A percentile compares a stretch with the other conserved stretches of the same genome.
Evolutionary conservation across 1,284 basidiomycete species (phyloP).

Genomic region (Cutaneotrichosporon cutaneum): DNA sequence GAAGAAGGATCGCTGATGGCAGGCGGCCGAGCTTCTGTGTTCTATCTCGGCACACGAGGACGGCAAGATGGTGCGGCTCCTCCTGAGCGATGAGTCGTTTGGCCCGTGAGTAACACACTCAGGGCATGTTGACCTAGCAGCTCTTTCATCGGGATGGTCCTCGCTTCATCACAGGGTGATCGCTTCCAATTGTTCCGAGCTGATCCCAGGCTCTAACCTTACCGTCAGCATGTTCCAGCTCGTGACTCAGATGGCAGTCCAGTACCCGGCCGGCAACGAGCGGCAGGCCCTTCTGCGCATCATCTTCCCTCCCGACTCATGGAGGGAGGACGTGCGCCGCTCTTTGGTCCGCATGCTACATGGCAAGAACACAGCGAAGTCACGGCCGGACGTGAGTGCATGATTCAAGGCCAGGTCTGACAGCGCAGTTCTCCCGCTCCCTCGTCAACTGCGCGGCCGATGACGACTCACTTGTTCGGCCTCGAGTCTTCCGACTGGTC

Average conservation of each 20-base stretch:
- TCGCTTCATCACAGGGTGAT: neutral
- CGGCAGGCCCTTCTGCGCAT: neutral
- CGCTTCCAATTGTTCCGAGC: neutral
- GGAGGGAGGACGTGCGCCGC: neutral
- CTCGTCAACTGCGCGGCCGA: slow-evolving; percentile 3
- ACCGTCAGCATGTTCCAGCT: neutral
- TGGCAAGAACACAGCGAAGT: neutral
- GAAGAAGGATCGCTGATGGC: neutral
- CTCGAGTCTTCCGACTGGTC: slow-evolving; percentile 17
- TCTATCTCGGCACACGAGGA: slow-evolving; percentile 4
- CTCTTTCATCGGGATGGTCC: neutral
- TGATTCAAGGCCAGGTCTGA: neutral
- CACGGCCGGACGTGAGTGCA: neutral
- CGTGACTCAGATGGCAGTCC: neutral
- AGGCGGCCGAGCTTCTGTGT: neutral
- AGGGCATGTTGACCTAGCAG: neutral
- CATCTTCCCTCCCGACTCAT: neutral
- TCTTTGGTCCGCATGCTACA: neutral
- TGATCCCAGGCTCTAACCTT: neutral
- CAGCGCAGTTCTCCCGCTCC: neutral
- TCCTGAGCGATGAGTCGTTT: neutral
- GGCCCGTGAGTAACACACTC: neutral
- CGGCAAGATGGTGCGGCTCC: slow-evolving; percentile 8
- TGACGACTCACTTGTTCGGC: neutral
- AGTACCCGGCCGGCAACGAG: neutral